Base-by-base conservation (phyloP, 2,329 filamentous ascomycete species). In the Fusarium avenaceum region DNA sequence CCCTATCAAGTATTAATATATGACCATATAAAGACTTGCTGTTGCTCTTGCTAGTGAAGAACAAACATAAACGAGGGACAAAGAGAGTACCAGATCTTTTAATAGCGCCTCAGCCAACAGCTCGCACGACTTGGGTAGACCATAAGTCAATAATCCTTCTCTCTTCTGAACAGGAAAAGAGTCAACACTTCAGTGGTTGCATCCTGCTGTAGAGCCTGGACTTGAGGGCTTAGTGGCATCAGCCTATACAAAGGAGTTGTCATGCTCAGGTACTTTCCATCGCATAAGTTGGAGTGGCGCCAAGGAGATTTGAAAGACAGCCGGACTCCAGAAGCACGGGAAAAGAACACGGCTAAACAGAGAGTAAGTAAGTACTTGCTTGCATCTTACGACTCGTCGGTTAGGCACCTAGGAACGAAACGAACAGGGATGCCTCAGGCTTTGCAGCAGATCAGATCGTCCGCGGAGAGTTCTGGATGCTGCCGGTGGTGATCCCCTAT, bases 121-220 rank as follows among this genome's bases (percentile, higher is more conserved):
- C 32, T 63, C 60, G 39, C 71, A 72, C 42, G 71, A 73, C 30
- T 73, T 70, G 14, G 71, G 71, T 33, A 73, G 57, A 13, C 70
- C 71, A 51, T 73, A 73, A 38, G 71, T 73, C 56, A 70, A 49
- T 42, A 73, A 49, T 7, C 71, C 71, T 48, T 68, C 71, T 49
- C 57, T 70, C 46, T 70, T 73, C 58, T 73, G 63, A 35, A 66
- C 66, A 17, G 71, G 71, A 44, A 73, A 32, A 73, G 56, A 33
- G 71, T 73, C 56, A 73, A 43, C 17, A 73, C 71, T 50, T 73
- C 71, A 49, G 71, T 73, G 15, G 63, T 73, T 50, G 71, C 71
- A 33, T 73, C 69, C 55, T 73, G 71, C 35, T 72, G 71, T 33
- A 73, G 54, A 38, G 71, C 63, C 47, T 73, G 72, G 48, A 73